Evolutionary conservation across 192 early-diverging fungal species (phyloP).

Genomic region (Mortierella claussenii): DNA sequence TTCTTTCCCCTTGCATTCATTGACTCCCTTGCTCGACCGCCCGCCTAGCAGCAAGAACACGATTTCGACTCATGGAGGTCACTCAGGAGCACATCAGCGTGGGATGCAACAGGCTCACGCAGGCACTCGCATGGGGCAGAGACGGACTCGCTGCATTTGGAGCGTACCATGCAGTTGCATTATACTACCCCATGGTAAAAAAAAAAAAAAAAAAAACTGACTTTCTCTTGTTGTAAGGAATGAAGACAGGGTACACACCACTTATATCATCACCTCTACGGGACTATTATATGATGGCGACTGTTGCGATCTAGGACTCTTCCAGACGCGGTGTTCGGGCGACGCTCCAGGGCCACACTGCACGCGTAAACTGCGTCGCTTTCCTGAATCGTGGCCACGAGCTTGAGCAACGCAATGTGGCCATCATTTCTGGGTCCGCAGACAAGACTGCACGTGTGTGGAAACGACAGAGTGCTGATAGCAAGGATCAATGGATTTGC

Average conservation of each 20-base stretch:
- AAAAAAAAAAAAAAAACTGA: not conserved
- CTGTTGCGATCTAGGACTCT: slow-evolving; percentile 48
- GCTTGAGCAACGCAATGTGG: slow-evolving; percentile 61
- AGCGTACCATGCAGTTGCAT: slow-evolving; percentile 73
- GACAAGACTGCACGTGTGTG: slow-evolving; percentile 84
- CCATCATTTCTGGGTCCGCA: slow-evolving; percentile 81
- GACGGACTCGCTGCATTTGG: slow-evolving; percentile 77
- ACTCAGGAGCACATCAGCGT: slow-evolving; percentile 68
- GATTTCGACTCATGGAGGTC: slow-evolving; percentile 54
- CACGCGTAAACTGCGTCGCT: slow-evolving; percentile 79
- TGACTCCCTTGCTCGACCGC: too few species aligned
- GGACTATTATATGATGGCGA: not conserved
- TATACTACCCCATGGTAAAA: slow-evolving; percentile 76
- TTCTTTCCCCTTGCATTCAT: too few species aligned
- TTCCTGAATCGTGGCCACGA: slow-evolving; percentile 70
- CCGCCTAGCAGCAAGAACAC: too few species aligned
- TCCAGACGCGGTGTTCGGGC: slow-evolving; percentile 57
- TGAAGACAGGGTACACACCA: not conserved
- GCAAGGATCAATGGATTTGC: slow-evolving; percentile 55
- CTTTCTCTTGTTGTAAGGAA: not conserved
- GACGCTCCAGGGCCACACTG: slow-evolving; percentile 81
- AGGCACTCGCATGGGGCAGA: slow-evolving; percentile 69
- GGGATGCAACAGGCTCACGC: slow-evolving; percentile 73
- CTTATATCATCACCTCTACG: not conserved
- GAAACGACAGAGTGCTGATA: slow-evolving; percentile 55